Evolutionary conservation across 345 rosid genomes (phyloP).

Genomic region (Eucalyptus globulus): DNA sequence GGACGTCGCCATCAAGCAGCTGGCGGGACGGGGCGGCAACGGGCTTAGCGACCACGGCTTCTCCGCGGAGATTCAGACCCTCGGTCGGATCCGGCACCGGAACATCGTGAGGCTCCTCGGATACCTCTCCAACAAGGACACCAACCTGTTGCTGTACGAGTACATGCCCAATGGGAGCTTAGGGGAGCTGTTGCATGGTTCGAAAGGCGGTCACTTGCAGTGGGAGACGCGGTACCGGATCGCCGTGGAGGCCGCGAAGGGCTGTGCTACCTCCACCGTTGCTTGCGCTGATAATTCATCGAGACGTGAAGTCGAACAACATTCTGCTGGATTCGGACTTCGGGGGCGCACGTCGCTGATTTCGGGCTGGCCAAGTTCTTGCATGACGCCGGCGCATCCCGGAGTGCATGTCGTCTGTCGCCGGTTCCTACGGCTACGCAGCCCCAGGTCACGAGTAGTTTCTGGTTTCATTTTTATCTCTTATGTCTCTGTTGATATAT

Average conservation of each 20-base stretch:
- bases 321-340: slow-evolving; percentile 68
- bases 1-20: slow-evolving; percentile 69
- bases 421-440: slow-evolving; percentile 92
- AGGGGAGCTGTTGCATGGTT: slow-evolving; percentile 77
- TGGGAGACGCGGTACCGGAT: slow-evolving; percentile 68
- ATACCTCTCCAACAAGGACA: slow-evolving; percentile 73
- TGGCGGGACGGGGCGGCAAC: slow-evolving; percentile 47
- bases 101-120: slow-evolving; percentile 78
- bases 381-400: slow-evolving; percentile 67
- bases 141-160: slow-evolving; percentile 67
- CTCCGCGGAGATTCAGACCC: slow-evolving; percentile 86
- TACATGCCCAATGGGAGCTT: slow-evolving; percentile 93
- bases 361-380: slow-evolving; percentile 95
- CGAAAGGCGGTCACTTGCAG: slow-evolving; percentile 77
- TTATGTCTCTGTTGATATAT: background rate
- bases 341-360: slow-evolving; percentile 91
- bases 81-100: slow-evolving; percentile 78
- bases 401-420: slow-evolving; percentile 82
- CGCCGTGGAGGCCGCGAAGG: slow-evolving; percentile 84
- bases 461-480: background rate
- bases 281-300: slow-evolving; percentile 79
- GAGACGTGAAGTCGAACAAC: slow-evolving; percentile 89
- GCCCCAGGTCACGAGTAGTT: slow-evolving; percentile 56
- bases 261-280: slow-evolving; percentile 83
- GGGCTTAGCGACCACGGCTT: slow-evolving; percentile 73